Percentiles rank a stretch among this genome's conserved stretches.
Conservation (phyloP, 306 rosid species). For the Vigna radiata region DNA sequence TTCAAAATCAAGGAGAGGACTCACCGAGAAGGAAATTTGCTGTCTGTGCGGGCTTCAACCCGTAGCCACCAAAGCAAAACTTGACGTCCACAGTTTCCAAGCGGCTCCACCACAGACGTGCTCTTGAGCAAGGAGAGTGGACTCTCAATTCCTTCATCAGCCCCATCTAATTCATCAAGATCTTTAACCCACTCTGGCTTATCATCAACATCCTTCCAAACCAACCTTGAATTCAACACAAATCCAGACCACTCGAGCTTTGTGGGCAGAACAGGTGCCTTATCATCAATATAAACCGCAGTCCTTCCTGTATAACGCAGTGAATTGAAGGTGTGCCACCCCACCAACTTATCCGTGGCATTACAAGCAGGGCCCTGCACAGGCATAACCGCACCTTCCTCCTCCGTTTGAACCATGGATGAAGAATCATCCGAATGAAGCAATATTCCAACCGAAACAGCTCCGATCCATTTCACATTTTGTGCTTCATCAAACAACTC, state of each 20-base stretch:
- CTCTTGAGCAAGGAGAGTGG: constrained; percentile 89
- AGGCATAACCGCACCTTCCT: constrained; percentile 60
- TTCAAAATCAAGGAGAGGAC: constrained; percentile 41
- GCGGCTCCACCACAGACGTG: constrained; percentile 83
- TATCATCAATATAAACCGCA: constrained; percentile 82
- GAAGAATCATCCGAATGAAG: constrained; percentile 66
- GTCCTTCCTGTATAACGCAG: constrained; percentile 67
- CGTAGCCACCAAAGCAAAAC: constrained; percentile 97
- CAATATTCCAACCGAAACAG: constrained; percentile 91
- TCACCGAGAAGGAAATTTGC: constrained; percentile 94
- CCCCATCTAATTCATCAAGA: constrained; percentile 64
- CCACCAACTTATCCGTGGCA: constrained; percentile 77
- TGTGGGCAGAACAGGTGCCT: constrained; percentile 82
- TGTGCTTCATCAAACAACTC: constrained; percentile 93
- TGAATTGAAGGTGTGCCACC: constrained; percentile 96
- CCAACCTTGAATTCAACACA: constrained; percentile 85
- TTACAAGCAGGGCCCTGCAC: constrained; percentile 99
- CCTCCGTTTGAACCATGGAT: constrained; percentile 48
- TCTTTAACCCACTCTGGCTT: constrained; percentile 89
- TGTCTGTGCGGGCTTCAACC: constrained; percentile 97
- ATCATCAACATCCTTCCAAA: constrained; percentile 81
- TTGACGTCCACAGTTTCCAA: constrained; percentile 94
- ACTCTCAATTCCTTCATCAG: constrained; percentile 66
- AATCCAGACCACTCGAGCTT: constrained; percentile 97
- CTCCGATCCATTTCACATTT: constrained; percentile 89